Evolutionary conservation across 768 basidiomycete genomes (phyloP), one percentile per base, ranked within the genome.

Genomic region (Bullera alba): DNA sequence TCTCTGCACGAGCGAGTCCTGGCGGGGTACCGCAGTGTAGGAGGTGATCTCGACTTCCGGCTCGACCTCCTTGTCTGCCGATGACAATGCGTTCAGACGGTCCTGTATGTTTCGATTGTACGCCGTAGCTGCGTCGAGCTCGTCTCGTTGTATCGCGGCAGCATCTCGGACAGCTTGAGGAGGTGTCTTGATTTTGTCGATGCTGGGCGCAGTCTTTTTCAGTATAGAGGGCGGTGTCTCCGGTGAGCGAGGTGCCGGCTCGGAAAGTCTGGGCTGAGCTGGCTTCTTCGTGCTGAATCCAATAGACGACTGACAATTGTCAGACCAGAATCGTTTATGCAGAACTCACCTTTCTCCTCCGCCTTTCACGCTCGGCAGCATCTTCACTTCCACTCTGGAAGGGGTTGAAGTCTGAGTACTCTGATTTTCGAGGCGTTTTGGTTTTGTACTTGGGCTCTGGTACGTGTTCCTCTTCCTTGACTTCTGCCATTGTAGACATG

Each of bases 341-440:
- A 35, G 26, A 22, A 50, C 55, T 52, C 42, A 65, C 63, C 56
- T 62, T 58, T 48, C 67, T 53, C 36, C 66, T 54, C 22, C 67
- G 39, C 45, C 60, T 38, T 46, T 63, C 61, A 5, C 56, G 51
- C 17, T 56, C 56, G 1, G 58, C 61, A 17, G 62, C 62, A 5
- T 50, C 63, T 29, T 70, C 70, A 25, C 68, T 61, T 4, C 70
- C 67, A 42, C 65, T 65, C 50, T 72, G 70, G 50, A 72, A 72
- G 1, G 70, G 70, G 41, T 72, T 72, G 27, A 54, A 67, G 46
- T 70, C 68, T 10, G 68, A 70, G 46, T 70, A 72, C 4, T 66
- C 65, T 2, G 58, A 61, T 22, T 51, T 46, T 23, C 57, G 50
- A 1, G 65, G 65, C 2, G 61, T 67, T 29, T 57, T 56, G 17